Conservation (phyloP, 371 early-diverging fungal species). For the Mucor velutinosus region DNA sequence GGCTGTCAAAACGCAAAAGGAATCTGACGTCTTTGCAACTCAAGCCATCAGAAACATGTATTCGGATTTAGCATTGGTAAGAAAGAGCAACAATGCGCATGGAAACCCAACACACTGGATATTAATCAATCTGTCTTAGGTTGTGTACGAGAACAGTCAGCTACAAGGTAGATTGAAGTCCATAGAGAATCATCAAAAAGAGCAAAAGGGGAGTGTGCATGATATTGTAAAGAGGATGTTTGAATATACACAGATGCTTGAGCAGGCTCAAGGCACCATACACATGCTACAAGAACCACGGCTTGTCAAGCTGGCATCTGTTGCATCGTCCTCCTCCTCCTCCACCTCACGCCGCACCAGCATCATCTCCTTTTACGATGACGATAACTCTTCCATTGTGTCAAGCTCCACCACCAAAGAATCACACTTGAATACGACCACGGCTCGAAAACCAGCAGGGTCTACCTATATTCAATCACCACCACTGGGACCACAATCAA, state of each 20-base stretch:
- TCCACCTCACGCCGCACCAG: conserved; percentile 14
- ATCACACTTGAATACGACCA: background rate
- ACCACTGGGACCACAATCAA: conserved; percentile 16
- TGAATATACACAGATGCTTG: conserved; percentile 58
- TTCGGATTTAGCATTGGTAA: conserved; percentile 58
- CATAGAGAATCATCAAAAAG: conserved; percentile 50
- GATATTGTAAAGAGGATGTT: conserved; percentile 54
- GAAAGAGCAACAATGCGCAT: background rate
- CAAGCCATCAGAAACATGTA: conserved; percentile 59
- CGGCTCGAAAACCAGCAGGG: background rate
- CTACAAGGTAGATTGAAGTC: conserved; percentile 48
- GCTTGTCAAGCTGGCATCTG: conserved; percentile 13
- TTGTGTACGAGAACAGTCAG: conserved; percentile 54
- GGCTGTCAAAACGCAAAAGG: conserved; percentile 58
- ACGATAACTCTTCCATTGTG: conserved; percentile 5
- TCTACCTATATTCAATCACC: conserved; percentile 21
- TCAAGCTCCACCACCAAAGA: conserved; percentile 2
- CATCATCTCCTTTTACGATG: conserved; percentile 9
- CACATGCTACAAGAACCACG: conserved; percentile 36
- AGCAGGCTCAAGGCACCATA: conserved; percentile 62
- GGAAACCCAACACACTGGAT: too few species aligned
- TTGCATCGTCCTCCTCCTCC: background rate
- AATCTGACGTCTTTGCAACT: conserved; percentile 56
- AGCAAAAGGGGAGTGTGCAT: conserved; percentile 53
- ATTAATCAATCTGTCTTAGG: conserved; percentile 23